Base-by-base conservation (phyloP, 148 eudicot species). In the Rhododendron mucronatum region DNA sequence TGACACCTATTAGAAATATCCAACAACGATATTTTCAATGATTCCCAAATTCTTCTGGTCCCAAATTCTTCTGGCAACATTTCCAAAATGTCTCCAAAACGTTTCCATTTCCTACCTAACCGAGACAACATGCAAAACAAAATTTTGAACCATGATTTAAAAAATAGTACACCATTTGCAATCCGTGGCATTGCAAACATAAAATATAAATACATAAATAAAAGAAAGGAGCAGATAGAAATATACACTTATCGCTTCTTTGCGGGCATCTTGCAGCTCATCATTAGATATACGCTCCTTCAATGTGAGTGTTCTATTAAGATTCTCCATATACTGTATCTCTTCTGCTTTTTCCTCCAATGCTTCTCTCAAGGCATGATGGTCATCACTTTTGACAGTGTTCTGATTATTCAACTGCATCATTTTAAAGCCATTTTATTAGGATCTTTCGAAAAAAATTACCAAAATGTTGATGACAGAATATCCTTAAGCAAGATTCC, bases 261-360 rank as follows among this genome's bases (percentile, higher is more conserved):
- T 83, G 45, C 88, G 86, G 23, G 86, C 88, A 53, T 79, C 88
- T 86, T 88, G 90, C 44, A 88, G 88, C 78, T 86, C 88, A 73
- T 63, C 78, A 59, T 86, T 89, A 45, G 85, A 10, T 0, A 18
- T 74, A 41, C 78, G 75, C 48, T 87, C 86, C 65, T 55, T 87
- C 15, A 80, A 11, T 39, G 48, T 80, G 75, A 84, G 55, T 80
- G 75, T 44, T 35, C 9, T 30, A 26, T 74, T 67, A 9, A 75
- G 79, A 20, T 75, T 20, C 47, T 75, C 79, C 79, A 75, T 4
- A 39, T 37, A 2, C 21, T 83, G 82, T 48, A 76, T 35, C 12
- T 45, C 67, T 35, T 47, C 86, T 71, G 6, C 57, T 44, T 75
- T 73, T 41, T 59, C 73, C 57, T 81, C 80, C 8, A 69, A 21